A percentile compares a stretch with the other conserved stretches of the same genome.
Conservation (phyloP, 176 grass and related monocot genomes). For the Carex myosuroides region DNA sequence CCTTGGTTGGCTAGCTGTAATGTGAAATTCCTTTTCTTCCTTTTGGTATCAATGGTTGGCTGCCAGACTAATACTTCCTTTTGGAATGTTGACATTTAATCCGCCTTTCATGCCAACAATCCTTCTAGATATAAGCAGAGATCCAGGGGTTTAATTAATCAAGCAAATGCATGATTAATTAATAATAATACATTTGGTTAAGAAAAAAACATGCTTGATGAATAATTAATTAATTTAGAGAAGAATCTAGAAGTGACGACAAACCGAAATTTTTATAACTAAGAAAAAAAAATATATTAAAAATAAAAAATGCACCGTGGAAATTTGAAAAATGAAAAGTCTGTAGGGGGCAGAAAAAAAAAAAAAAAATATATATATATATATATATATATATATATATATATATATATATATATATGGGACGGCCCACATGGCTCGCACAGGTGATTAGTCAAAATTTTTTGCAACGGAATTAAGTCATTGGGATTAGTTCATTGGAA, state of each 20-base stretch:
- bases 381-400: no score
- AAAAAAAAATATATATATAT: no score
- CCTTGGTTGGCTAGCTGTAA: slow-evolving; percentile 26
- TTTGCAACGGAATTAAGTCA: no score
- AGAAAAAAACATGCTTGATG: neutral
- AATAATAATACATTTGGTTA: slow-evolving; percentile 14
- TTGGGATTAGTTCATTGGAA: no score
- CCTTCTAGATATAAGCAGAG: slow-evolving; percentile 16
- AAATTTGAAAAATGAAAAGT: no score
- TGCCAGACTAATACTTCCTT: slow-evolving; percentile 20
- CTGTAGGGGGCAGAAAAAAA: no score
- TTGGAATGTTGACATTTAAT: slow-evolving; percentile 28
- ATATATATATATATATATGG: no score
- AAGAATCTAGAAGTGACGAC: slow-evolving; percentile 14
- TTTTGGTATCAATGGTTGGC: slow-evolving; percentile 22
- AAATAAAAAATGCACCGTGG: no score
- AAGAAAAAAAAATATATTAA: no score
- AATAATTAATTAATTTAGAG: neutral
- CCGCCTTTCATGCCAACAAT: slow-evolving; percentile 21
- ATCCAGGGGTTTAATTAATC: neutral
- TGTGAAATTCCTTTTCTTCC: slow-evolving; percentile 9
- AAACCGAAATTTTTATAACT: neutral
- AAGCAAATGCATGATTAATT: neutral
- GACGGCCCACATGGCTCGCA: no score
- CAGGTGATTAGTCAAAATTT: no score